A percentile compares a stretch with the other conserved stretches of the same genome.
Conservation (phyloP, 2,329 filamentous ascomycete genomes). For the Pseudogymnoascus verrucosus region DNA sequence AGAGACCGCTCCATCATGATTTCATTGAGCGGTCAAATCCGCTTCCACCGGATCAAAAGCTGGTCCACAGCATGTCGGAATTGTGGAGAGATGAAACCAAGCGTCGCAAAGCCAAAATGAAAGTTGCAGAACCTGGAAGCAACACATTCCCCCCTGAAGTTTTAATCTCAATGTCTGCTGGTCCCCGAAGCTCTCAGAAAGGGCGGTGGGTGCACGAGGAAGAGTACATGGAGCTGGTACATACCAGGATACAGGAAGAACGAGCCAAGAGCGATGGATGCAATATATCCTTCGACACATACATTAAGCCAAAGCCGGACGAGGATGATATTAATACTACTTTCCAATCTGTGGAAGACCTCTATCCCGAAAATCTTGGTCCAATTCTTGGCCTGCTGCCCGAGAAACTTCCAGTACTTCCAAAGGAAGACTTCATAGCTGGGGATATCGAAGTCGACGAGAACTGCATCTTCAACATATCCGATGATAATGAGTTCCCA, state of each 20-base stretch:
- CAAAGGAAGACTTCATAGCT: slow-evolving; percentile 11
- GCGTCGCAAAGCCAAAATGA: slow-evolving; percentile 66
- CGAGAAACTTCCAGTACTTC: slow-evolving; percentile 18
- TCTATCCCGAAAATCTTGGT: slow-evolving; percentile 63
- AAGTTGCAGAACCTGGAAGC: slow-evolving; percentile 52
- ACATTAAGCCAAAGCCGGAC: slow-evolving; percentile 46
- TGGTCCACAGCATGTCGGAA: slow-evolving; percentile 89
- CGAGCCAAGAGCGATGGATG: slow-evolving; percentile 37
- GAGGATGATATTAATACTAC: slow-evolving; percentile 63
- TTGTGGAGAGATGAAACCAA: slow-evolving; percentile 87
- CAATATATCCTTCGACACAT: slow-evolving; percentile 54
- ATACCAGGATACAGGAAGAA: slow-evolving; percentile 57
- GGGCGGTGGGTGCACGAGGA: slow-evolving; percentile 91
- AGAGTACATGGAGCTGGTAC: slow-evolving; percentile 63
- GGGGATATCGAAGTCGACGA: slow-evolving; percentile 51
- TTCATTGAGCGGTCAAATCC: slow-evolving; percentile 68
- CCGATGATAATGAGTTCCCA: slow-evolving; percentile 37
- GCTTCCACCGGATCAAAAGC: slow-evolving; percentile 59
- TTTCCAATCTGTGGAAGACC: slow-evolving; percentile 76
- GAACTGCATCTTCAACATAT: slow-evolving; percentile 39
- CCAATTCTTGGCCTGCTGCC: slow-evolving; percentile 34
- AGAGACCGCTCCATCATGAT: slow-evolving; percentile 76
- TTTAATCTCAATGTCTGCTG: slow-evolving; percentile 81
- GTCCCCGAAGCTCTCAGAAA: slow-evolving; percentile 61
- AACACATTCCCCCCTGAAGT: slow-evolving; percentile 76